Conservation (phyloP, 2,329 filamentous ascomycete genomes). For the Cladosporium colombiae region DNA sequence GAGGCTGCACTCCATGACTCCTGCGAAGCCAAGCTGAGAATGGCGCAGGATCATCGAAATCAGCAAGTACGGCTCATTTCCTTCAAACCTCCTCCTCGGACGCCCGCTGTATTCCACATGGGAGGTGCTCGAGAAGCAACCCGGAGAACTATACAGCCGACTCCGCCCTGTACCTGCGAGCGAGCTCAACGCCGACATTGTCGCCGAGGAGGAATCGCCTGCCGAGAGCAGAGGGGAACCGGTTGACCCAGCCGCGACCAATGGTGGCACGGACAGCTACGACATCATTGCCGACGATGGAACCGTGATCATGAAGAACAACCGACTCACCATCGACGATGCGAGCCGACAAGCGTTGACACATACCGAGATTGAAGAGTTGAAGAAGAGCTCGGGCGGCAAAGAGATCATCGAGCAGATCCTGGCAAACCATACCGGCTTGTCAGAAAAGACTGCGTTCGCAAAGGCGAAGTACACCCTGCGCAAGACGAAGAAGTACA, state of each 20-base stretch:
- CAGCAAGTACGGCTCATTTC: slow-evolving; percentile 90
- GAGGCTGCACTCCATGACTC: slow-evolving; percentile 30
- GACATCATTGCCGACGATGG: slow-evolving; percentile 52
- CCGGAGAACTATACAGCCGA: slow-evolving; percentile 64
- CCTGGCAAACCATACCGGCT: slow-evolving; percentile 80
- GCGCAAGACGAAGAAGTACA: slow-evolving; percentile 90
- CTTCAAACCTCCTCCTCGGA: slow-evolving; percentile 85
- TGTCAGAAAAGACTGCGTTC: slow-evolving; percentile 93
- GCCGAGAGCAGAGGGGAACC: slow-evolving; percentile 35
- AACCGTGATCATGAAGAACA: slow-evolving; percentile 58
- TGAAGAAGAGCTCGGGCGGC: slow-evolving; percentile 71
- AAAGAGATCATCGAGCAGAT: slow-evolving; percentile 92
- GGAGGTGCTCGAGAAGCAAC: slow-evolving; percentile 74
- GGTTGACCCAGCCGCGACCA: slow-evolving; percentile 16
- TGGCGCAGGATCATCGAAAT: slow-evolving; percentile 73
- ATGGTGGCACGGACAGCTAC: slow-evolving; percentile 33
- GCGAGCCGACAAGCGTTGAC: slow-evolving; percentile 72
- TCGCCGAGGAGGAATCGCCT: slow-evolving; percentile 58
- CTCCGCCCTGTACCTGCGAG: slow-evolving; percentile 76
- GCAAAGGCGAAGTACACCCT: slow-evolving; percentile 95
- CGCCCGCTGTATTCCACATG: slow-evolving; percentile 90
- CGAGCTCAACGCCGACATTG: slow-evolving; percentile 78
- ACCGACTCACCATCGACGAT: slow-evolving; percentile 64
- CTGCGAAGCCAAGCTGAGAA: slow-evolving; percentile 36
- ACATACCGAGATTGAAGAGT: slow-evolving; percentile 68